phyloP scores from a whole-genome alignment of 345 rosid species.

The Aethionema arabicum region DNA sequence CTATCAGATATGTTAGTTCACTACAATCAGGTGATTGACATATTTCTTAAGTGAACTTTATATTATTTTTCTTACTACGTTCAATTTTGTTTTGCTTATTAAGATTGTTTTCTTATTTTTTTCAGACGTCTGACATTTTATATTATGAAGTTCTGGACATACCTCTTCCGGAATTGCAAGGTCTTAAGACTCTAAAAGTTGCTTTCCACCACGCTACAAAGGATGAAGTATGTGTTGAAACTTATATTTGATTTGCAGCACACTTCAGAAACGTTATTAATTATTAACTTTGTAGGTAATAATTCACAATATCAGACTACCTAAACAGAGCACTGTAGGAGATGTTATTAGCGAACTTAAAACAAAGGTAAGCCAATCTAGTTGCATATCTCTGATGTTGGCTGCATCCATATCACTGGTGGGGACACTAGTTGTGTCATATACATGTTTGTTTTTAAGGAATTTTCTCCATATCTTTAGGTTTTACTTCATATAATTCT shows the following conservation, averaged over 20 bases:
- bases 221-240: slow-evolving; percentile 61
- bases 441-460: background rate
- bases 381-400: slow-evolving; percentile 5
- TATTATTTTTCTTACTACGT: slow-evolving; percentile 1
- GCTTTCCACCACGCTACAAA: slow-evolving; percentile 80
- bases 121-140: slow-evolving; percentile 87
- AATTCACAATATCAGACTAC: slow-evolving; percentile 84
- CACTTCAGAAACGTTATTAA: slow-evolving; percentile 15
- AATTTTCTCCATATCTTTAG: background rate
- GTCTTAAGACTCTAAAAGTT: slow-evolving; percentile 87
- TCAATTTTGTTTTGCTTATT: slow-evolving; percentile 16
- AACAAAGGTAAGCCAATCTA: slow-evolving; percentile 57
- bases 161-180: slow-evolving; percentile 96
- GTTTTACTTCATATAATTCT: slow-evolving; percentile 16
- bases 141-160: slow-evolving; percentile 97
- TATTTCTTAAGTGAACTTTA: slow-evolving; percentile 3
- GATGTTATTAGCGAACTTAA: slow-evolving; percentile 90
- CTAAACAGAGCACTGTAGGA: slow-evolving; percentile 92
- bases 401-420: background rate
- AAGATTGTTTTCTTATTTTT: slow-evolving; percentile 26
- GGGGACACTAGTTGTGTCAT: background rate
- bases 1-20: slow-evolving; percentile 90
- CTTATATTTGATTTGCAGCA: slow-evolving; percentile 13
- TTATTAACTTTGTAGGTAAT: slow-evolving; percentile 49
- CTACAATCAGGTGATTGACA: slow-evolving; percentile 72